Percentiles rank a stretch among this genome's conserved stretches.
Conservation (phyloP, 2,329 filamentous ascomycete genomes). For the Aspergillus eucalypticola region DNA sequence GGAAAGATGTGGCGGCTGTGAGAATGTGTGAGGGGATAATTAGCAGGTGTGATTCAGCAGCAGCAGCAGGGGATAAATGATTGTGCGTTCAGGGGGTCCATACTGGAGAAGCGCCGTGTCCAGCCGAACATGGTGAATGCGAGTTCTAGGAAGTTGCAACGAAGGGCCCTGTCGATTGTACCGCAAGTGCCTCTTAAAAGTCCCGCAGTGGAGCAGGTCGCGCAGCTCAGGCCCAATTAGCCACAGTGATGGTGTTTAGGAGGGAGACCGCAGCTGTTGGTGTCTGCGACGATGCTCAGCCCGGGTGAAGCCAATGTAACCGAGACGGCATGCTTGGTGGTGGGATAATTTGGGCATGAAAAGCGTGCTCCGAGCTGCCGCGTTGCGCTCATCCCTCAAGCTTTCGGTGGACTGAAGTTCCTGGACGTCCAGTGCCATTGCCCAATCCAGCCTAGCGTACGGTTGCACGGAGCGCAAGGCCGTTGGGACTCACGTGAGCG, state of each 20-base stretch:
- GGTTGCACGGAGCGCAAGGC: neutral
- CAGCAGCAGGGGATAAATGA: neutral
- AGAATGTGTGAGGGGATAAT: neutral
- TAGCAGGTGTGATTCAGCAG: constrained; percentile 14
- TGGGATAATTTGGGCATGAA: neutral
- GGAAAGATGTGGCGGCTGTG: constrained; percentile 27
- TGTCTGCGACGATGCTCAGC: neutral
- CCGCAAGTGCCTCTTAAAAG: neutral
- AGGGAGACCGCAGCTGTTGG: neutral
- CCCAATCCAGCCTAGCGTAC: neutral
- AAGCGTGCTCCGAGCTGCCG: constrained; percentile 23
- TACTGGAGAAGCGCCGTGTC: constrained; percentile 32
- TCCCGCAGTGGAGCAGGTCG: constrained; percentile 19
- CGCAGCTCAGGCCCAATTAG: neutral
- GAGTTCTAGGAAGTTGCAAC: constrained; percentile 11
- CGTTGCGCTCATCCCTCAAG: constrained; percentile 24
- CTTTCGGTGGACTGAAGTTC: neutral
- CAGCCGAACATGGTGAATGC: constrained; percentile 33
- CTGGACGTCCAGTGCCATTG: no score
- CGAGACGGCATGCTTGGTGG: neutral
- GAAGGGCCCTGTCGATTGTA: constrained; percentile 2
- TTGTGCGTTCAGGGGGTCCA: constrained; percentile 8
- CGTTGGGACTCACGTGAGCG: constrained; percentile 21
- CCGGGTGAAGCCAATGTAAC: neutral
- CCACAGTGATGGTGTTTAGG: neutral